phyloP scores from a whole-genome alignment of 495 filamentous ascomycete genomes.

The Mycothermus thermophilus region DNA sequence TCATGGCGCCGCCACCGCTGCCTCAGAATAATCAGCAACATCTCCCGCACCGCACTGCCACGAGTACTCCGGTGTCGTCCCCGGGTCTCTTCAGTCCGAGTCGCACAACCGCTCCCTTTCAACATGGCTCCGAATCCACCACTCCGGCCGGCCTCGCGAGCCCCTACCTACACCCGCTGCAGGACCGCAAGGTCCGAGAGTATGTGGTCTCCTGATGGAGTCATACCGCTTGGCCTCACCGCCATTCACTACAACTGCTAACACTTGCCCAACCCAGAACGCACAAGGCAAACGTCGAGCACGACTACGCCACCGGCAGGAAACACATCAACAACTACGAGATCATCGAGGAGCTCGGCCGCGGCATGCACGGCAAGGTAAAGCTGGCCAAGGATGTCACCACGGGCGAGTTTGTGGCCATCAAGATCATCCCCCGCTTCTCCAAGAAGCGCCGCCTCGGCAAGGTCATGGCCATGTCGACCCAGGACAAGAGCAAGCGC shows the following conservation, averaged over 20 bases:
- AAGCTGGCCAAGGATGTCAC: constrained; percentile 74
- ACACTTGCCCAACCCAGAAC: too few relatives aligned
- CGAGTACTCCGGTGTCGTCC: constrained; percentile 54
- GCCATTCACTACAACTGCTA: not conserved
- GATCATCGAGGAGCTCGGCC: constrained; percentile 87
- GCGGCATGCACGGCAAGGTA: constrained; percentile 93
- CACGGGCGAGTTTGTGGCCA: constrained; percentile 73
- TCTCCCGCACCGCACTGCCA: constrained; percentile 34
- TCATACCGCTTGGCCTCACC: not conserved
- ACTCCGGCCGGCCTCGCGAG: constrained; percentile 34
- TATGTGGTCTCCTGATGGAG: constrained; percentile 18
- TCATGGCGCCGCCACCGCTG: constrained; percentile 19
- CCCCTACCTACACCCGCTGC: constrained; percentile 50
- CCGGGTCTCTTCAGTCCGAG: constrained; percentile 51
- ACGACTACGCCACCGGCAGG: constrained; percentile 72
- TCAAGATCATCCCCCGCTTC: constrained; percentile 96
- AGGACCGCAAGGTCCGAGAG: constrained; percentile 48
- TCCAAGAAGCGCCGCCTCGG: constrained; percentile 87
- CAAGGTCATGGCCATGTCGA: constrained; percentile 41
- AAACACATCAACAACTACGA: constrained; percentile 97
- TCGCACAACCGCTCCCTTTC: constrained; percentile 23
- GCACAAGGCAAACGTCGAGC: constrained; percentile 76
- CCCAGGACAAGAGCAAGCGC: constrained; percentile 87
- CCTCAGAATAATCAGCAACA: constrained; percentile 1
- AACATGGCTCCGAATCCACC: constrained; percentile 32